Evolutionary conservation across 257 asterid genomes (phyloP), one percentile per base, ranked within the genome.

Genomic region (Forsythia suspensa): DNA sequence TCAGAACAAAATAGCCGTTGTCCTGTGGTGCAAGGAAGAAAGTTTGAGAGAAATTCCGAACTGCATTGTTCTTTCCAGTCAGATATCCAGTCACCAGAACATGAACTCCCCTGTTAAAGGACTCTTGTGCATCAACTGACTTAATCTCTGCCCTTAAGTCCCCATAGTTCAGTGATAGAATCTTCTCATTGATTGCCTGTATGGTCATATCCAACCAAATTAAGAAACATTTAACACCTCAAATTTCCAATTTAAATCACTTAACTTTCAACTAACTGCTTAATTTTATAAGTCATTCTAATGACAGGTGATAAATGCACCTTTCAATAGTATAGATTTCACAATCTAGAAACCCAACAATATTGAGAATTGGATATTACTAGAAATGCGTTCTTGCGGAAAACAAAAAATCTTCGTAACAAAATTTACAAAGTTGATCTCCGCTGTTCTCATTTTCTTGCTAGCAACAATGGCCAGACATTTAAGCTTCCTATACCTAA

Each of bases 11-110:
- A 87, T 87, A 96, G 38, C 99, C 99, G 66, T 77, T 87, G 70
- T 92, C 97, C 81, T 96, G 99, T 51, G 99, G 98, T 18, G 99
- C 99, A 61, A 96, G 97, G 85, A 93, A 96, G 90, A 96, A 96
- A 40, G 90, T 74, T 74, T 96, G 99, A 29, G 97, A 79, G 83
- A 96, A 96, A 79, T 91, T 87, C 66, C 83, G 85, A 69, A 80
- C 83, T 80, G 85, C 75, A 75, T 82, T 81, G 77, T 90, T 95
- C 70, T 87, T 83, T 80, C 92, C 97, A 3, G 88, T 86, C 71
- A 96, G 82, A 76, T 81, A 85, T 66, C 99, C 99, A 70, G 98
- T 96, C 65, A 96, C 99, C 72, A 96, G 97, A 74, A 92, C 97
- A 34, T 88, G 88, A 65, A 96, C 96, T 57, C 97, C 99, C 16